Evolutionary conservation across 306 rosid species (phyloP).

Genomic region (Trifolium subterraneum): DNA sequence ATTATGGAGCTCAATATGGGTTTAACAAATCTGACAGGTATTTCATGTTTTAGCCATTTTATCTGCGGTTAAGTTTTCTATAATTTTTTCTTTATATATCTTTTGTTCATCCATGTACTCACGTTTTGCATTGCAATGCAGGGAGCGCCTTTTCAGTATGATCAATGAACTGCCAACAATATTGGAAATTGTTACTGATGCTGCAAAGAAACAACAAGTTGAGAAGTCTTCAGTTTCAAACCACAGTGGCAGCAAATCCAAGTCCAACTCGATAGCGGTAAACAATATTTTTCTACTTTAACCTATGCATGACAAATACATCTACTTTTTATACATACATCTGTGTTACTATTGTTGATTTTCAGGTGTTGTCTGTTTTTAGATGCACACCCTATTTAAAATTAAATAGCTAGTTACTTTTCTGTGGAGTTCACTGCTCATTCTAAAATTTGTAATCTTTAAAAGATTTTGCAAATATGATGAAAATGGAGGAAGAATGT

Average conservation of each 20-base stretch:
- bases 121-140: conserved; percentile 40
- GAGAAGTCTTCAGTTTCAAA: conserved; percentile 79
- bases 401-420: not conserved
- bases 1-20: conserved; percentile 86
- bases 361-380: conserved; percentile 24
- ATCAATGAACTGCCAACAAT: conserved; percentile 84
- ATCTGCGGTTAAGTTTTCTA: conserved; percentile 21
- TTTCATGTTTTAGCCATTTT: conserved; percentile 22
- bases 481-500: conserved; percentile 18
- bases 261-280: conserved; percentile 73
- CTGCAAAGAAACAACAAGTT: conserved; percentile 74
- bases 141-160: conserved; percentile 86
- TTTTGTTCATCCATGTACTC: conserved; percentile 30
- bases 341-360: conserved; percentile 7
- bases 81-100: conserved; percentile 1
- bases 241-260: conserved; percentile 76
- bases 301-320: conserved; percentile 6
- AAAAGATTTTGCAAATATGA: conserved; percentile 2
- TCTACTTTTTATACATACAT: conserved; percentile 23
- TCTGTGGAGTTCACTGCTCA: not conserved
- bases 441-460: not conserved
- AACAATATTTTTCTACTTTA: conserved; percentile 30
- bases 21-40: conserved; percentile 86
- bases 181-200: conserved; percentile 78
- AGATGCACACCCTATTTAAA: conserved; percentile 24